Evolutionary conservation across 495 filamentous ascomycete genomes (phyloP), one percentile per base, ranked within the genome.

Genomic region (Neurospora tetraspora): DNA sequence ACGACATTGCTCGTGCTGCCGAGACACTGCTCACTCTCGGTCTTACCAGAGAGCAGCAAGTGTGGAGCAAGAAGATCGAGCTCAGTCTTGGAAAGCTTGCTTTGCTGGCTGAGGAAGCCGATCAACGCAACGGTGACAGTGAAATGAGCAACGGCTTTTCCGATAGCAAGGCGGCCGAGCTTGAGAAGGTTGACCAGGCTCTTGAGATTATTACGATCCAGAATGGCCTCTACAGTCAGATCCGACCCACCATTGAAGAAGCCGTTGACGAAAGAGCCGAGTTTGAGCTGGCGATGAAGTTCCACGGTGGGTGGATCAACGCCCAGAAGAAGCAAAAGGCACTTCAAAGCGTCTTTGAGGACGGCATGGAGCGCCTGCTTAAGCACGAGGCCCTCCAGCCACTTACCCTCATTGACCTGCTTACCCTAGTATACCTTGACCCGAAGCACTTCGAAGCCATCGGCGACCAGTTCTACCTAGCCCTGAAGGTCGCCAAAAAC

Each of bases 61-160:
- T 95, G 11, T 97, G 94, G 94, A 92, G 86, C 80, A 93, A 95
- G 80, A 96, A 96, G 78, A 91, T 96, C 42, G 89, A 97, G 78
- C 83, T 97, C n/a, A 94, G 93, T 65, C 85, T 98, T 27, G 89
- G 92, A 12, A 97, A 97, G 80, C 83, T 99, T 10, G 87, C 92
- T 16, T 85, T 91, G 72, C 79, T 98, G 72, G 91, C 92, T 38
- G 89, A 85, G 45, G 78, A 79, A 83, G 71, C 72, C 10, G 82
- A 82, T 71, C 76, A 77, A 11, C 71, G 71, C 23, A 75, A 77
- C 69, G 69, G 78, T 34, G 70, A 82, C 69, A 75, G 79, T 72
- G 77, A 79, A 73, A 65, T 65, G 27, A 79, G 85, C 73, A 77
- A 74, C 42, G 79, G 74, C 14, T 72, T 40, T 2, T 71, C 80